Conservation (phyloP, 1,284 basidiomycete genomes). For the Leucoagaricus sp. region DNA sequence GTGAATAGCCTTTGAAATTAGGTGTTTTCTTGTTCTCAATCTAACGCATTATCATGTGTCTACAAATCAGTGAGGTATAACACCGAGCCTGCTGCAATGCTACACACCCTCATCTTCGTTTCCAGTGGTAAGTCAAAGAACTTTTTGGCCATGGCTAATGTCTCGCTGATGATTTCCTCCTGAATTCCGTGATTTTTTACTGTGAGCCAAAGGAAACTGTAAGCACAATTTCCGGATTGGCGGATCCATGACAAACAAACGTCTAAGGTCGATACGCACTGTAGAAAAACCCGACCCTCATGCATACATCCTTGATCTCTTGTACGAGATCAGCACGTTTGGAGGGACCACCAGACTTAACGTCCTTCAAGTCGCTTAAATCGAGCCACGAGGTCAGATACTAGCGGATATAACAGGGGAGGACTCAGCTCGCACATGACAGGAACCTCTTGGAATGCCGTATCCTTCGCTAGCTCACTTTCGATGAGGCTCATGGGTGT, state of each 20-base stretch:
- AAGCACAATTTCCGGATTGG: neutral
- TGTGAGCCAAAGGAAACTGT: constrained; percentile 24
- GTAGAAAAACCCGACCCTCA: constrained; percentile 82
- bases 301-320: constrained; percentile 67
- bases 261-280: constrained; percentile 38
- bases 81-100: no score
- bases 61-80: no score
- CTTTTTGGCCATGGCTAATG: constrained; percentile 48
- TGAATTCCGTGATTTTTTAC: constrained; percentile 76
- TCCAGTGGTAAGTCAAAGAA: constrained; percentile 65
- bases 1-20: constrained; percentile 76
- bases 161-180: constrained; percentile 44
- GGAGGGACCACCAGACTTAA: constrained; percentile 40
- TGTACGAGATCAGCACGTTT: constrained; percentile 51
- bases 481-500: constrained; percentile 14
- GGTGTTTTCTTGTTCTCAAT: constrained; percentile 68
- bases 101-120: constrained; percentile 57
- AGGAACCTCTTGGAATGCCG: constrained; percentile 23
- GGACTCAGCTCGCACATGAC: constrained; percentile 23
- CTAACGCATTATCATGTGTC: constrained; percentile 35
- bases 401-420: no score
- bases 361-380: constrained; percentile 57
- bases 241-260: no score
- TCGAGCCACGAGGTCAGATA: no score
- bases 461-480: constrained; percentile 13